Evolutionary conservation across 441 rosid genomes (phyloP).

Genomic region (Populus trichocarpa): DNA sequence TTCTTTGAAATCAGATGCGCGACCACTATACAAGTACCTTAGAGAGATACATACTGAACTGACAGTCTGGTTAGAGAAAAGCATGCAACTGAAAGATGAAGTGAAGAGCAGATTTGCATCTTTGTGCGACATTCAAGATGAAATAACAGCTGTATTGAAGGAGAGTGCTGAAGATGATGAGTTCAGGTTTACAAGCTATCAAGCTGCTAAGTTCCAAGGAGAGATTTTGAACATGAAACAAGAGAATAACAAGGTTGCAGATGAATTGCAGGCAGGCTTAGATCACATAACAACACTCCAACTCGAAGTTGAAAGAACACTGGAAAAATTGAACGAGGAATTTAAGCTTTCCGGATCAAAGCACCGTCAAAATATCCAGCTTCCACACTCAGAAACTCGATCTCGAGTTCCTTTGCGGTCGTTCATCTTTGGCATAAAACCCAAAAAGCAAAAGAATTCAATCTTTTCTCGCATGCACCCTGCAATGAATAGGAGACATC

Average conservation of each 20-base stretch:
- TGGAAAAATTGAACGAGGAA: slow-evolving; percentile 54
- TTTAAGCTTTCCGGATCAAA: slow-evolving; percentile 50
- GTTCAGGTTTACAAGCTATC: slow-evolving; percentile 70
- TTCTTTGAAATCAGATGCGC: slow-evolving; percentile 53
- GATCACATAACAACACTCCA: slow-evolving; percentile 58
- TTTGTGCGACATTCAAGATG: slow-evolving; percentile 62
- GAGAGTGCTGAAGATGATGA: slow-evolving; percentile 66
- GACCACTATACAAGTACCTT: slow-evolving; percentile 80
- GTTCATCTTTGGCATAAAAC: slow-evolving; percentile 73
- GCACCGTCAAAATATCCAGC: slow-evolving; percentile 21
- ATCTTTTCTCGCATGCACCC: slow-evolving; percentile 66
- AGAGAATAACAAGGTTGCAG: slow-evolving; percentile 78
- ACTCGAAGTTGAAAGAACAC: slow-evolving; percentile 52
- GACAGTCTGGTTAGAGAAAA: slow-evolving; percentile 68
- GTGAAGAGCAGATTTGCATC: slow-evolving; percentile 66
- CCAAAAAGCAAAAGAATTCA: slow-evolving; percentile 56
- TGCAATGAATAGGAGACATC: slow-evolving; percentile 48
- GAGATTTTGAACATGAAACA: slow-evolving; percentile 88
- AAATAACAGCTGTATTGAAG: slow-evolving; percentile 58
- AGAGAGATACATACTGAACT: slow-evolving; percentile 63
- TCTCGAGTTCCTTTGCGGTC: slow-evolving; percentile 71
- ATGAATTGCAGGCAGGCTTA: slow-evolving; percentile 77
- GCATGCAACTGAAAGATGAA: slow-evolving; percentile 58
- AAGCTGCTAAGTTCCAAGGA: slow-evolving; percentile 90
- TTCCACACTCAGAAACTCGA: slow-evolving; percentile 30